phyloP scores from a whole-genome alignment of 2,329 filamentous ascomycete species.

The Mycosphaerella sp. region DNA sequence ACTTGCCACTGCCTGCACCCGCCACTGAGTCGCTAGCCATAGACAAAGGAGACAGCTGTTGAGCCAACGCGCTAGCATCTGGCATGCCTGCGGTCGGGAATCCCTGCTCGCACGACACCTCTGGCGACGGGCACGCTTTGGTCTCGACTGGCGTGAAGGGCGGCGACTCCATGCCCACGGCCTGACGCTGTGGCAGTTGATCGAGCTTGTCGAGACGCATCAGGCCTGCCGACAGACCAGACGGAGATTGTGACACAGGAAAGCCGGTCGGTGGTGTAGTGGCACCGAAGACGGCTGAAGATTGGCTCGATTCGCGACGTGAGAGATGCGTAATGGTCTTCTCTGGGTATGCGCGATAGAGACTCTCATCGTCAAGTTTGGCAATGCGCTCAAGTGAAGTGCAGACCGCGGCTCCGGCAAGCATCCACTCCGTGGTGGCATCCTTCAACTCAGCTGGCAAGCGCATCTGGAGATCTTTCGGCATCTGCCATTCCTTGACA shows the following conservation, averaged over 20 bases:
- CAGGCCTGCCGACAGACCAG: slow-evolving; percentile 5
- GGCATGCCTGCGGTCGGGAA: slow-evolving; percentile 6
- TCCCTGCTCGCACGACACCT: slow-evolving; percentile 9
- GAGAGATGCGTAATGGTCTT: slow-evolving; percentile 19
- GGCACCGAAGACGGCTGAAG: slow-evolving; percentile 6
- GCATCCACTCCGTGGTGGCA: slow-evolving; percentile 36
- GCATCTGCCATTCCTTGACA: slow-evolving; percentile 36
- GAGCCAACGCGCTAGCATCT: slow-evolving; percentile 19
- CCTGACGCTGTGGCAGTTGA: slow-evolving; percentile 9
- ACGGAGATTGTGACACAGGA: slow-evolving; percentile 15
- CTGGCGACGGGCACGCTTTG: slow-evolving; percentile 21
- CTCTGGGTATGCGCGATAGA: slow-evolving; percentile 31
- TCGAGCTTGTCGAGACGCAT: slow-evolving; percentile 19
- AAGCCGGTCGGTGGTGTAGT: slow-evolving; percentile 17
- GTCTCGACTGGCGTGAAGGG: slow-evolving; percentile 31
- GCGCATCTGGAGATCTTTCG: slow-evolving; percentile 34
- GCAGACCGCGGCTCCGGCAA: slow-evolving; percentile 42
- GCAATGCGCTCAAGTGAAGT: slow-evolving; percentile 37
- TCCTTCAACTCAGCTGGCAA: slow-evolving; percentile 35
- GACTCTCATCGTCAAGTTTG: slow-evolving; percentile 31
- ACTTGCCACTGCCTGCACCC: background rate
- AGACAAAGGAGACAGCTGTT: slow-evolving; percentile 19
- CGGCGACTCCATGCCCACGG: slow-evolving; percentile 29
- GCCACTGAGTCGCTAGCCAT: slow-evolving; percentile 4
- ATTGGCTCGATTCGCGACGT: slow-evolving; percentile 13